Base-by-base conservation (phyloP, 768 basidiomycete species). In the Mycena filopes region DNA sequence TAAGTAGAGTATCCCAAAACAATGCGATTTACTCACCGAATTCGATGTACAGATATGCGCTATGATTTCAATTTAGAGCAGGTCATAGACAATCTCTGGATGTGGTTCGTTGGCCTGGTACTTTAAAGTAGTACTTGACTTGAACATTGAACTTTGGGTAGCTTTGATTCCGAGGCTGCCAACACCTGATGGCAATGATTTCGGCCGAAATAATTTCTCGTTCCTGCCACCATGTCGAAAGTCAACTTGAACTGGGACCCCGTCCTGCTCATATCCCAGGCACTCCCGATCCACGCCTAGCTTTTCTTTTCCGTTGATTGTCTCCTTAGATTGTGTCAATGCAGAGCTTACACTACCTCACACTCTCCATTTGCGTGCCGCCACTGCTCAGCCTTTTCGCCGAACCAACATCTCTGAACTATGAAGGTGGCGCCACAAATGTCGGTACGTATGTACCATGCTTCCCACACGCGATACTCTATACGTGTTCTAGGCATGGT, bases 341-440 rank as follows among this genome's bases (percentile, higher is more conserved):
- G 74, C 97, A 99, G 80, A 89, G 95, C 1, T 79, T 98, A 36
- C 98, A 99, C 80, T 99, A 99, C 79, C 81, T 99, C 63, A 92
- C 93, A 16, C 86, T 99, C 63, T 89, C 91, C 26, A 66, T 98
- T 63, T 81, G 98, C 64, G 82, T 92, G 25, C 96, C 98, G 7
- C 91, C 94, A 16, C 74, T 96, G 28, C 87, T 99, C 26, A 75
- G 83, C 23, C 47, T 89, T 23, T 90, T 96, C 74, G 93, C 95
- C 0, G 90, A 94, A 62, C 82, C 86, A n/a, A 80, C 79, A 49
- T 87, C 90, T 23, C 79, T 94, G 21, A 80, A 81, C 38, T 90
- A 92, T 73, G 92, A 92, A 76, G 93, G 93, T 31, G 92, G 92
- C 33, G 85, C 91, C 20, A 82, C 90, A n/a, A 94, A 86, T 75